phyloP scores from a whole-genome alignment of 176 grass and related monocot species.

The Ampelocalamus luodianensis region DNA sequence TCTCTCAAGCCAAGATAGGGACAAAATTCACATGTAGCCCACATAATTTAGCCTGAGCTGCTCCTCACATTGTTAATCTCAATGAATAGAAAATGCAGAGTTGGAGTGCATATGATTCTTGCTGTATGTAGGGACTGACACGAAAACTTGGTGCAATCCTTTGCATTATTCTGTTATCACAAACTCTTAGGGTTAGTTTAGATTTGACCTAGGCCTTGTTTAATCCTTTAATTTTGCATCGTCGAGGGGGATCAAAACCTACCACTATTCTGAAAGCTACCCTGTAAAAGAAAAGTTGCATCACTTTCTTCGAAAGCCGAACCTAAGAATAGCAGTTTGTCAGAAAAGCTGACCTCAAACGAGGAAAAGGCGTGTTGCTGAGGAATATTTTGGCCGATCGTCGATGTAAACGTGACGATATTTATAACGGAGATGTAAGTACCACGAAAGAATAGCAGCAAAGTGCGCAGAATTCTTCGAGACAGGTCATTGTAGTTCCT shows the following conservation, averaged over 20 bases:
- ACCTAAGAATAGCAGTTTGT: conserved; percentile 52
- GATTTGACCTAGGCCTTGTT: conserved; percentile 71
- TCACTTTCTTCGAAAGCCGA: conserved; percentile 62
- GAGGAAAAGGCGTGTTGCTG: conserved; percentile 13
- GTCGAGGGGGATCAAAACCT: conserved; percentile 65
- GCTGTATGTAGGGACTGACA: conserved; percentile 48
- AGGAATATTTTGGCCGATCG: conserved; percentile 44
- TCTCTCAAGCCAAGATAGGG: conserved; percentile 45
- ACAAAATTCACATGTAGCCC: conserved; percentile 50
- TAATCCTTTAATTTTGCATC: conserved; percentile 71
- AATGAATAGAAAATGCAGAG: conserved; percentile 52
- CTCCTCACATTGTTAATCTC: conserved; percentile 26
- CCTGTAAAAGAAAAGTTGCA: conserved; percentile 51
- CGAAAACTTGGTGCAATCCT: conserved; percentile 50
- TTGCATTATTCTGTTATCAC: conserved; percentile 59
- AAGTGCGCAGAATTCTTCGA: conserved; percentile 37
- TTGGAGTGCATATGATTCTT: conserved; percentile 77
- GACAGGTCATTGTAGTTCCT: background rate
- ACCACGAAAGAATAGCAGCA: conserved; percentile 4
- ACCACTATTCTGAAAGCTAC: conserved; percentile 47
- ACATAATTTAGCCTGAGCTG: conserved; percentile 50
- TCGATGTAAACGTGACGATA: conserved; percentile 40
- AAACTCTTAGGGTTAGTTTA: conserved; percentile 54
- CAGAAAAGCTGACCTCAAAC: conserved; percentile 37
- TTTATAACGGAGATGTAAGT: conserved; percentile 41